phyloP scores from a whole-genome alignment of 2,329 filamentous ascomycete genomes.

The Emmonsia crescens region DNA sequence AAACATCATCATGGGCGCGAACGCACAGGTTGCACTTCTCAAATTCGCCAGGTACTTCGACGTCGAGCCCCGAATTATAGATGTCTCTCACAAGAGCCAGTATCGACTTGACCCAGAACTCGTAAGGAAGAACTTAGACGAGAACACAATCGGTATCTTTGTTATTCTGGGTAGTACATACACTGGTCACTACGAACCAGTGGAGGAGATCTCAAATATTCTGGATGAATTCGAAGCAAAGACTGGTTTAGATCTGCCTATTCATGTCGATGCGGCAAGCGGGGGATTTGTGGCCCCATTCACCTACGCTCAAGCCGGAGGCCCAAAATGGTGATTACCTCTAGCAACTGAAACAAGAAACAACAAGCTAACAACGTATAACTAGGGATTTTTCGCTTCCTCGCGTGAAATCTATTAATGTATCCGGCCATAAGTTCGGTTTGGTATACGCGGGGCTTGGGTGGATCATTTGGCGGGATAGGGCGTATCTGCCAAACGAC shows the following conservation, averaged over 20 bases:
- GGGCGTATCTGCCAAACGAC: conserved; percentile 53
- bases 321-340: conserved; percentile 43
- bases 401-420: conserved; percentile 49
- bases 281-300: conserved; percentile 36
- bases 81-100: conserved; percentile 50
- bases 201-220: conserved; percentile 55
- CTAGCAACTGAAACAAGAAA: neutral
- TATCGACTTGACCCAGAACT: conserved; percentile 53
- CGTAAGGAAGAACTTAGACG: conserved; percentile 57
- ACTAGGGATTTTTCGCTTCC: conserved; percentile 25
- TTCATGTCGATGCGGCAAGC: conserved; percentile 38
- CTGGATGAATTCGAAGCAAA: conserved; percentile 52
- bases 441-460: conserved; percentile 58
- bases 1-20: conserved; percentile 65
- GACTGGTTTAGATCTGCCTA: conserved; percentile 55
- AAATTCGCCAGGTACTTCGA: conserved; percentile 68
- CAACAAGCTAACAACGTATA: conserved; percentile 21
- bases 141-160: conserved; percentile 68
- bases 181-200: conserved; percentile 62
- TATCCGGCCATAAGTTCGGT: conserved; percentile 37
- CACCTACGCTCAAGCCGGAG: conserved; percentile 29
- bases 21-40: conserved; percentile 61
- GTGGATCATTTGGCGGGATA: conserved; percentile 60
- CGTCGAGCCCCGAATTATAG: conserved; percentile 55
- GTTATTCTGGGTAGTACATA: conserved; percentile 63